Evolutionary conservation across 306 rosid genomes (phyloP).

Genomic region (Potentilla sterilis): DNA sequence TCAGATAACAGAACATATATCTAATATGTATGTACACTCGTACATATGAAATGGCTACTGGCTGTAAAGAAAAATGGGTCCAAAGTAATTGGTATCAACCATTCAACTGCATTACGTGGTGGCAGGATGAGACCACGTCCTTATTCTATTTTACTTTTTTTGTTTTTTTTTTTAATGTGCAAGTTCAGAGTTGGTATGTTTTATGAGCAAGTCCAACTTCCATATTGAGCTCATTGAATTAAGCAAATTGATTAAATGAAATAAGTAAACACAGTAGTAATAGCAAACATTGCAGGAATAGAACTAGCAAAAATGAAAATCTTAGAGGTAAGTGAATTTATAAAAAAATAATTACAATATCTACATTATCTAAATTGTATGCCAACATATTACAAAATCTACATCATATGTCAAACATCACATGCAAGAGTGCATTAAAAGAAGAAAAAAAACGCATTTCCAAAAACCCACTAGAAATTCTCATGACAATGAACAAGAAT

Average conservation of each 20-base stretch:
- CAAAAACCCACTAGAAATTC: conserved; percentile 19
- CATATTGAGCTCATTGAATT: neutral
- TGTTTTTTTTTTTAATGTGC: neutral
- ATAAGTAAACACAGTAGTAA: neutral
- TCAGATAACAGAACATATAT: neutral
- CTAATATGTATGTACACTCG: neutral
- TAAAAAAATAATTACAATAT: neutral
- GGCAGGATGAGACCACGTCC: neutral
- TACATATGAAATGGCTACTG: neutral
- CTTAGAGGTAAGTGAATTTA: too few relatives aligned
- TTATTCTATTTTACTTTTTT: neutral
- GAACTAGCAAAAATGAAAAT: neutral
- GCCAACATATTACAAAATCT: neutral
- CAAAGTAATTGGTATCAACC: neutral
- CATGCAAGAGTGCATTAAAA: neutral
- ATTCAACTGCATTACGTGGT: neutral
- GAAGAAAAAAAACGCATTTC: neutral
- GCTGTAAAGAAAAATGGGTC: neutral
- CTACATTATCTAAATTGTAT: too few relatives aligned
- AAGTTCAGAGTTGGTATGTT: neutral
- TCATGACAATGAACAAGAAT: conserved; percentile 8
- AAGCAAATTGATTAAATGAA: neutral
- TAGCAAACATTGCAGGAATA: neutral
- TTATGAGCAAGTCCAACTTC: neutral
- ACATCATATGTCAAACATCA: neutral